Base-by-base conservation (phyloP, 305 asterid species). In the Fraxinus greggii region DNA sequence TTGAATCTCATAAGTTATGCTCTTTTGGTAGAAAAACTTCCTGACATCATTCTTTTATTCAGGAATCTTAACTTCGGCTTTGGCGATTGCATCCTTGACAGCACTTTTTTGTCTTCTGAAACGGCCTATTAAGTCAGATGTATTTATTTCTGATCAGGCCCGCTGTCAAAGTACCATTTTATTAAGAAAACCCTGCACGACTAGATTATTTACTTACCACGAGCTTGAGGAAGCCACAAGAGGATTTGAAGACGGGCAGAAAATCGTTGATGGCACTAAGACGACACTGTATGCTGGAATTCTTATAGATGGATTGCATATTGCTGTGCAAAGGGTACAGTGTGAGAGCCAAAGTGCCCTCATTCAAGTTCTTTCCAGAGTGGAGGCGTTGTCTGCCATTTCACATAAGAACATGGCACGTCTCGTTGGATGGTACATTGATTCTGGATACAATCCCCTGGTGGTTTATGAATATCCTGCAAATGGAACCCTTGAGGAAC, bases 211-310 rank as follows among this genome's bases (percentile, higher is more conserved):
- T 38, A 80, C 92, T 32, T 89, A 86, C 86, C 89, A 78, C 5
- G 95, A 92, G 84, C 97, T 91, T 21, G 90, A 90, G 75, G 93
- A 89, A 67, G 94, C 97, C 80, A 89, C 93, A 54, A 86, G 83
- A 81, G 94, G 97, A 38, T 92, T 92, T 31, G 80, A 81, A 2
- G 90, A 92, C 4, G 84, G 31, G 28, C 88, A 84, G 76, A 87
- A 87, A 75, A 82, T 90, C n/a, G 76, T 78, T 1, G 91, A 83
- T 29, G 81, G 78, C 63, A 45, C 83, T 19, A 73, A 69, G 29
- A 84, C 82, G 40, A 83, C 89, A 19, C 51, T 91, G 48, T 90
- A 92, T 67, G 83, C 87, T 38, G 94, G 93, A 59, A 61, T 83
- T 33, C 88, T 91, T 33, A 3, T 32, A 1, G 89, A 88, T 7